phyloP scores from a whole-genome alignment of 352 stramenopile genomes.

The Globisporangium cylindrosporum region DNA sequence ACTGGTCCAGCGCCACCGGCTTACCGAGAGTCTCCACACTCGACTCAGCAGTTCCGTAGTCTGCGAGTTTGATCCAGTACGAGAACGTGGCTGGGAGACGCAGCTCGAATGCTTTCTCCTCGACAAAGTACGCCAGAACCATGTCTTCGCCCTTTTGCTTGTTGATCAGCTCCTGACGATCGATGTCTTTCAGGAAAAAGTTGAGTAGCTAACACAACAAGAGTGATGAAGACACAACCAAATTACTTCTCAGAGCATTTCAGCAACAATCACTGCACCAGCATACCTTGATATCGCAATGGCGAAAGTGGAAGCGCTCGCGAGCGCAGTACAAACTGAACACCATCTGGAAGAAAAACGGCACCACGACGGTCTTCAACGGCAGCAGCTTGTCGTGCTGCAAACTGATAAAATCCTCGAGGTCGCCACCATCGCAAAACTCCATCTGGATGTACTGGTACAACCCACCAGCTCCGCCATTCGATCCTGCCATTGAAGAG shows the following conservation, averaged over 20 bases:
- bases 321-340: slow-evolving; percentile 93
- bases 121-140: slow-evolving; percentile 58
- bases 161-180: slow-evolving; percentile 30
- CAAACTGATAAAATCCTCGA: slow-evolving; percentile 94
- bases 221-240: neutral
- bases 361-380: slow-evolving; percentile 47
- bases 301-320: slow-evolving; percentile 90
- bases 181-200: slow-evolving; percentile 94
- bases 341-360: slow-evolving; percentile 97
- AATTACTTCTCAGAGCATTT: slow-evolving; percentile 1
- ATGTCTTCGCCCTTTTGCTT: slow-evolving; percentile 32
- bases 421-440: slow-evolving; percentile 94
- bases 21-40: slow-evolving; percentile 83
- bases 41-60: slow-evolving; percentile 97
- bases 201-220: slow-evolving; percentile 88
- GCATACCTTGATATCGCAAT: slow-evolving; percentile 96
- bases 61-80: slow-evolving; percentile 95
- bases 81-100: slow-evolving; percentile 56
- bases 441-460: slow-evolving; percentile 99
- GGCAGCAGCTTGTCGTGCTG: slow-evolving; percentile 67
- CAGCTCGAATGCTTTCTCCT: slow-evolving; percentile 53
- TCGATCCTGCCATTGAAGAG: neutral
- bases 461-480: slow-evolving; percentile 22
- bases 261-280: neutral
- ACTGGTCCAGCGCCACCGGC: slow-evolving; percentile 91